These are phyloP conservation scores for Hansenula anomala DNA, from an alignment of 1,139 yeast genomes.

Conservation along the genomic window DNA sequence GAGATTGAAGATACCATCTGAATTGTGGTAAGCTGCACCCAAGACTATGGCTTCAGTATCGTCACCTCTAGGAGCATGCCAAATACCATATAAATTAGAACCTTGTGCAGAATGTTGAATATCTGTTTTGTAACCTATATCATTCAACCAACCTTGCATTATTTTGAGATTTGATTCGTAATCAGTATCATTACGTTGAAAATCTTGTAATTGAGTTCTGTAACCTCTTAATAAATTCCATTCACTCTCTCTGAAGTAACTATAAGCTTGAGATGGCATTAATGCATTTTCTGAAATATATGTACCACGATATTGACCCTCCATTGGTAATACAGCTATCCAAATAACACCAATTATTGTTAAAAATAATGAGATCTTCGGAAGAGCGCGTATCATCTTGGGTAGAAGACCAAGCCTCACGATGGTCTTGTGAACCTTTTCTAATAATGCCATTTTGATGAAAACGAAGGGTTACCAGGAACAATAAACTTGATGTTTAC, in stretches of 20 bases:
- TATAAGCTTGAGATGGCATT: slow-evolving; percentile 93
- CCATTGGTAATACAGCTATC: slow-evolving; percentile 63
- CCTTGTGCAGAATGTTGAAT: slow-evolving; percentile 40
- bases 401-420: slow-evolving; percentile 58
- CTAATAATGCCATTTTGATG: slow-evolving; percentile 60
- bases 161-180: slow-evolving; percentile 31
- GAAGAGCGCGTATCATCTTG: slow-evolving; percentile 50
- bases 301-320: slow-evolving; percentile 77
- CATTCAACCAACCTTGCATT: slow-evolving; percentile 58
- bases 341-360: slow-evolving; percentile 60
- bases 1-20: slow-evolving; percentile 53
- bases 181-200: slow-evolving; percentile 26
- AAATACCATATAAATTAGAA: slow-evolving; percentile 69
- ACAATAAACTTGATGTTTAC: neutral
- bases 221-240: slow-evolving; percentile 92
- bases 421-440: slow-evolving; percentile 45
- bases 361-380: slow-evolving; percentile 56
- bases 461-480: too few species aligned
- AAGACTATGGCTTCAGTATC: slow-evolving; percentile 94
- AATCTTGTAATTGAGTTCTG: slow-evolving; percentile 40
- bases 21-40: slow-evolving; percentile 80
- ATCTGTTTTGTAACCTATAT: slow-evolving; percentile 70
- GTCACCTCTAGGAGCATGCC: slow-evolving; percentile 94
- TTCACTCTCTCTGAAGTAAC: slow-evolving; percentile 89
- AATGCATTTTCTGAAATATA: slow-evolving; percentile 94